A percentile compares a stretch with the other conserved stretches of the same genome.
Conservation (phyloP, 1,139 yeast genomes). For the Pichia sp. region DNA sequence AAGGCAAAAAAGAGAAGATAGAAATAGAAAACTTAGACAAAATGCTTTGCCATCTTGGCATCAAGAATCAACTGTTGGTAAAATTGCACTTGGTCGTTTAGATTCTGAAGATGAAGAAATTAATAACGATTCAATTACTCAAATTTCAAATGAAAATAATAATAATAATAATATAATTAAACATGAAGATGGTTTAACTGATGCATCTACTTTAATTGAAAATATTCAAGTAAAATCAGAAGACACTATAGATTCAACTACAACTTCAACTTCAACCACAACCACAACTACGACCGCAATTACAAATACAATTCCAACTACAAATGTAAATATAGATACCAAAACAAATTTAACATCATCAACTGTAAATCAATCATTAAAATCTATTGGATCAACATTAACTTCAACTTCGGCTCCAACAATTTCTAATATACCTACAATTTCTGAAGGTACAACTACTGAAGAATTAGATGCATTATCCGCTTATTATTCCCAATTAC, state of each 20-base stretch:
- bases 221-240: not conserved
- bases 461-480: slow-evolving; percentile 76
- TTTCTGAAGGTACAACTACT: slow-evolving; percentile 19
- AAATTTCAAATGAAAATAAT: not conserved
- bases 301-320: not conserved
- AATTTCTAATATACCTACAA: slow-evolving; percentile 8
- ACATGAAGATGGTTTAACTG: not conserved
- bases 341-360: not conserved
- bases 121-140: not conserved
- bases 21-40: slow-evolving; percentile 71
- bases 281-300: no score
- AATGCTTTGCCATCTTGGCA: slow-evolving; percentile 98
- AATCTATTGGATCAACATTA: not conserved
- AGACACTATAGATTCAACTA: not conserved
- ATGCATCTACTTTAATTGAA: not conserved
- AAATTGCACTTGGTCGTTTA: slow-evolving; percentile 44
- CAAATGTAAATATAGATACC: not conserved
- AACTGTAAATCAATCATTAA: not conserved
- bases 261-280: no score
- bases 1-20: slow-evolving; percentile 58
- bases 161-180: not conserved
- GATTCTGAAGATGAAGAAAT: slow-evolving; percentile 28
- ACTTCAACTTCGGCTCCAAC: not conserved
- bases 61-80: slow-evolving; percentile 80
- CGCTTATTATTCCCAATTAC: slow-evolving; percentile 69